Percentiles rank a stretch among this genome's conserved stretches.
Evolutionary conservation across 108 stramenopile species (phyloP).

Genomic region (Skeletonema menzelii): DNA sequence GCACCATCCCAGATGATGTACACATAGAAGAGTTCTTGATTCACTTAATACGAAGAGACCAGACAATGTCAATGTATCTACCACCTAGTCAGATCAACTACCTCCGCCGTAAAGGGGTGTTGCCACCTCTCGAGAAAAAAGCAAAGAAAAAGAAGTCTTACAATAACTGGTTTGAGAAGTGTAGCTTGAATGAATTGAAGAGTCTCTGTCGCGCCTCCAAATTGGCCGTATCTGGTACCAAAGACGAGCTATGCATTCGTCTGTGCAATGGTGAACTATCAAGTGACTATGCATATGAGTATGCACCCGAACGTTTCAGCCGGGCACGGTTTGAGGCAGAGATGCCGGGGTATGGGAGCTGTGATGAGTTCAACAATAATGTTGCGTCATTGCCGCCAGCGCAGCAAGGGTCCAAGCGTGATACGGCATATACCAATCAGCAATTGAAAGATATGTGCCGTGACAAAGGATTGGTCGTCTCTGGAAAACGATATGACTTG

Average conservation of each 20-base stretch:
- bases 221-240: slow-evolving; percentile 16
- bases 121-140: neutral
- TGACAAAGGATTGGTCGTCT: slow-evolving; percentile 9
- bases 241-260: slow-evolving; percentile 6
- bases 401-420: slow-evolving; percentile 8
- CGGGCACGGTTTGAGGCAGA: slow-evolving; percentile 13
- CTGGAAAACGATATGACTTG: slow-evolving; percentile 14
- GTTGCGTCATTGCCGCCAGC: slow-evolving; percentile 2
- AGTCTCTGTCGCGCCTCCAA: neutral
- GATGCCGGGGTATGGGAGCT: slow-evolving; percentile 4
- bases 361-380: slow-evolving; percentile 2
- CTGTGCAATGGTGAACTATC: slow-evolving; percentile 11
- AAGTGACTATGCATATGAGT: slow-evolving; percentile 4
- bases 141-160: slow-evolving; percentile 6
- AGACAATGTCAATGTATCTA: no score
- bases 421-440: slow-evolving; percentile 10
- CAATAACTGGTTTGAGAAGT: slow-evolving; percentile 3
- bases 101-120: neutral
- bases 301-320: slow-evolving; percentile 10
- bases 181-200: neutral
- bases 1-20: no score
- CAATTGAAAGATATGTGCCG: slow-evolving; percentile 4
- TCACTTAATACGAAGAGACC: no score
- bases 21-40: no score
- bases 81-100: no score